A percentile compares a stretch with the other conserved stretches of the same genome.
Conservation (phyloP, 768 basidiomycete species). For the Amanita inopinata region DNA sequence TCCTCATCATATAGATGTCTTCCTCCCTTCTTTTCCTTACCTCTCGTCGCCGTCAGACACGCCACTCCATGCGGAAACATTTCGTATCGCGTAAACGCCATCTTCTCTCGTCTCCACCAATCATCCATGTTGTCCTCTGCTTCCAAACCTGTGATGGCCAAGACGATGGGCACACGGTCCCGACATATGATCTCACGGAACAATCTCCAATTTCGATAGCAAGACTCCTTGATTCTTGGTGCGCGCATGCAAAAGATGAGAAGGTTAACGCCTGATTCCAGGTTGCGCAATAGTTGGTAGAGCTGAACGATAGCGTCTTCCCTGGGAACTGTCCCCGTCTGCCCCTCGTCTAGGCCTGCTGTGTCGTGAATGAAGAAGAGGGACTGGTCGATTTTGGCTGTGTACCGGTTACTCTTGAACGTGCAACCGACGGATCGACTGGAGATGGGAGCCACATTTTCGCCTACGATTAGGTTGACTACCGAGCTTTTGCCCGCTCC, state of each 20-base stretch:
- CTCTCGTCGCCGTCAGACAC: conserved; percentile 27
- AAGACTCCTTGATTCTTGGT: conserved; percentile 24
- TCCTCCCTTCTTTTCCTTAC: conserved; percentile 12
- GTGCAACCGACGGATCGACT: conserved; percentile 26
- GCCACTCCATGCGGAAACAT: conserved; percentile 25
- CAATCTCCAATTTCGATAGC: conserved; percentile 28
- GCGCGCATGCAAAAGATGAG: conserved; percentile 31
- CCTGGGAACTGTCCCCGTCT: conserved; percentile 14
- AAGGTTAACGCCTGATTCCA: conserved; percentile 27
- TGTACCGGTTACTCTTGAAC: conserved; percentile 19
- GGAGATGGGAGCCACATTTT: conserved; percentile 20
- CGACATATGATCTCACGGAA: conserved; percentile 29
- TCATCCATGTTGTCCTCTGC: conserved; percentile 18
- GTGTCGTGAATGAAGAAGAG: conserved; percentile 27
- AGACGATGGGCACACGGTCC: conserved; percentile 25
- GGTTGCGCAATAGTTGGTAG: conserved; percentile 22
- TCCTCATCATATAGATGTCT: conserved; percentile 14
- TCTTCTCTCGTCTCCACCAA: conserved; percentile 26
- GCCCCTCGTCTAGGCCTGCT: conserved; percentile 29
- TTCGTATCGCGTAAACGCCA: conserved; percentile 18
- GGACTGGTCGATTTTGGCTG: conserved; percentile 16
- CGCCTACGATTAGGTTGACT: conserved; percentile 28
- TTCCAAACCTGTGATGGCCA: conserved; percentile 31
- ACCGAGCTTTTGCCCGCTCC: conserved; percentile 33
- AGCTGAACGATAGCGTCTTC: conserved; percentile 17